Conservation (phyloP, 306 rosid species). For the Pterocarpus macrocarpus region DNA sequence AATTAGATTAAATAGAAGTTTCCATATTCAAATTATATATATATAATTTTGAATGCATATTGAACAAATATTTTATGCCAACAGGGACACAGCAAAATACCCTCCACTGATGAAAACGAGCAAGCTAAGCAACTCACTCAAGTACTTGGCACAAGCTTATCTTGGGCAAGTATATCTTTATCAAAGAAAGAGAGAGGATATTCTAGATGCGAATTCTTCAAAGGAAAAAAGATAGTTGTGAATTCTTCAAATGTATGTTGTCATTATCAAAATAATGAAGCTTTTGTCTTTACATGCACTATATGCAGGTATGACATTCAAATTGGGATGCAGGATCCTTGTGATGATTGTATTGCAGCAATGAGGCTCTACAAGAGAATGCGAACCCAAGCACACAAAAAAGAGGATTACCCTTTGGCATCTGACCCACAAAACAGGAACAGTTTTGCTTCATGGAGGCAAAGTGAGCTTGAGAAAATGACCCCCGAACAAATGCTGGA, state of each 20-base stretch:
- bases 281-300: no score
- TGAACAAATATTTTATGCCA: not conserved
- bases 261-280: not conserved
- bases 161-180: constrained; percentile 71
- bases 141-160: constrained; percentile 86
- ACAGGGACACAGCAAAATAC: constrained; percentile 95
- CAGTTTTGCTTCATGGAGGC: constrained; percentile 77
- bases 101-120: constrained; percentile 98
- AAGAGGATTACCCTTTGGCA: constrained; percentile 72
- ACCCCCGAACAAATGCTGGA: constrained; percentile 83
- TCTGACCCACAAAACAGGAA: constrained; percentile 79
- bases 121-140: constrained; percentile 95
- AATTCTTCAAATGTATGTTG: not conserved
- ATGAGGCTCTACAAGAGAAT: constrained; percentile 89
- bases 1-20: not conserved
- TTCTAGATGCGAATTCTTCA: not conserved
- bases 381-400: constrained; percentile 71
- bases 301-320: constrained; percentile 84
- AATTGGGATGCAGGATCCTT: constrained; percentile 85
- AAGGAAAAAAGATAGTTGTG: no score
- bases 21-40: not conserved
- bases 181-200: not conserved
- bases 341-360: constrained; percentile 85
- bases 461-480: constrained; percentile 84
- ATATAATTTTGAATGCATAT: not conserved